Base-by-base conservation (phyloP, 495 filamentous ascomycete genomes). In the Xylaria nigripes region DNA sequence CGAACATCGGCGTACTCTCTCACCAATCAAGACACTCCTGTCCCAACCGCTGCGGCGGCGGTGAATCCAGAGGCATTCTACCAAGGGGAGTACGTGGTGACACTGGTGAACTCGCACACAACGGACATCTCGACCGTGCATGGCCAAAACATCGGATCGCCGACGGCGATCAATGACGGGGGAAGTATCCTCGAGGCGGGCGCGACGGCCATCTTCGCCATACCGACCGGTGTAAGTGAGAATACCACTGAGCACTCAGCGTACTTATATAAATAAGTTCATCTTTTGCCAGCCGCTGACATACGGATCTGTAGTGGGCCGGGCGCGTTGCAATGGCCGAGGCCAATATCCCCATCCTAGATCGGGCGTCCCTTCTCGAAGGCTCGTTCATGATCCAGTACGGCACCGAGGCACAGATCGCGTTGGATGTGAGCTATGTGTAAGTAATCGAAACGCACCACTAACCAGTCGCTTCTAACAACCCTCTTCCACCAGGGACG, bases 361-460 rank as follows among this genome's bases (percentile, higher is more conserved):
- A 60, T 49, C 54, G 60, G 42, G 57, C 32, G 9, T 58, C 60
- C 1, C 24, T 62, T 9, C 32, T 65, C 2, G 62, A 65, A 25
- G 59, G 57, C 7, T 60, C 62, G 8, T 62, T 61, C 48, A 46
- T 50, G 18, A 24, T 47, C 6, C 32, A 55, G n/a, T 45, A 19
- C 2, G 19, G 27, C 27, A 29, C 15, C 2, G 18, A 29, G 10
- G 59, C 57, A 8, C 23, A 24, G 2, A 53, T 65, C 32, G 56
- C 59, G 5, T 10, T 65, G 29, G 59, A 65, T 32, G 59, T 65
- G 2, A 65, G 62, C 55, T 65, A 65, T 36, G 62, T 65, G 62
- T 65, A 62, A 56, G 61, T 40, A 3, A 32, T 6, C 10, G 30
- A 27, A 8, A 9, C 7, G 15, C 16, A 9, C 1, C 6, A 36